Conservation (phyloP, 306 rosid genomes). For the Malus sieversii region DNA sequence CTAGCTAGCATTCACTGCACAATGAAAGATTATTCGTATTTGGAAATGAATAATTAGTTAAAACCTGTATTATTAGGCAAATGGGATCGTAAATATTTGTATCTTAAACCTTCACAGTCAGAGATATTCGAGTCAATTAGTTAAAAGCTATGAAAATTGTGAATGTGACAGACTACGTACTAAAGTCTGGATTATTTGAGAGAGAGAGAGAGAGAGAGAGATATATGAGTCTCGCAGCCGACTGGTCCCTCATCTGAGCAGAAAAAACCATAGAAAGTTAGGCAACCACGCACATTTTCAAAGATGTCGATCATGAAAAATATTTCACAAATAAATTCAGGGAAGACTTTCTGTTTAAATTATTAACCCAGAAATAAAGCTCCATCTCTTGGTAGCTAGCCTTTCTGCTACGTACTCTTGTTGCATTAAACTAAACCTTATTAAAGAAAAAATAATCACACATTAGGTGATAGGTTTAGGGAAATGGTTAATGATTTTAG, state of each 20-base stretch:
- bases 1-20: not conserved
- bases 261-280: not conserved
- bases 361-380: not conserved
- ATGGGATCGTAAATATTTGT: not conserved
- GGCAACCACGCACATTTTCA: not conserved
- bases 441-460: not conserved
- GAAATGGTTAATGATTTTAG: not conserved
- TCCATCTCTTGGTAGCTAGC: not conserved
- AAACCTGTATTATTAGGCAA: not conserved
- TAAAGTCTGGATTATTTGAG: not conserved
- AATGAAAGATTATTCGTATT: not conserved
- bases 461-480: not conserved
- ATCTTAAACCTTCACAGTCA: not conserved
- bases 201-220: not conserved
- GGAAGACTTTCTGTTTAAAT: not conserved
- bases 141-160: slow-evolving; percentile 15
- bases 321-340: too few relatives aligned
- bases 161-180: slow-evolving; percentile 1
- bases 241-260: slow-evolving; percentile 13
- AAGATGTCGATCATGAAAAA: not conserved
- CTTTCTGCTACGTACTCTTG: not conserved
- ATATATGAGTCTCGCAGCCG: slow-evolving; percentile 3
- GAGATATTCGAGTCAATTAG: not conserved
- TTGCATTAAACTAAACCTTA: not conserved
- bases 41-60: not conserved